phyloP scores from a whole-genome alignment of 1,284 basidiomycete genomes.

The Melampsora larici-populina region DNA sequence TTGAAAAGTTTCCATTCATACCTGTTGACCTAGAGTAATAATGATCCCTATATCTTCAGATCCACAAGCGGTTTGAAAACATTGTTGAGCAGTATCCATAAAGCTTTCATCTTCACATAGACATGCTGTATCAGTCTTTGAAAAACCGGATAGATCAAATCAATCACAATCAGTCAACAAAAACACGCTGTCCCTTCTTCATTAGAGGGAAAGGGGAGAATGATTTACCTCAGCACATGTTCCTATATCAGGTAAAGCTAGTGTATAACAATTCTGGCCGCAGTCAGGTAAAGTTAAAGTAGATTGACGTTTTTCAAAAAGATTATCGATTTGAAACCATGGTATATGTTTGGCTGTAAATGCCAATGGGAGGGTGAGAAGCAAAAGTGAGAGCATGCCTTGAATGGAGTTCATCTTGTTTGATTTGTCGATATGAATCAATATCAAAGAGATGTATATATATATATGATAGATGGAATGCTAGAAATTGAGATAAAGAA shows the following conservation, averaged over 20 bases:
- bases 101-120: background rate
- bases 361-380: no score
- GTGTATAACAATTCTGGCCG: background rate
- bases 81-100: background rate
- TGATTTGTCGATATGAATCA: no score
- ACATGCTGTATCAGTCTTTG: background rate
- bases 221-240: background rate
- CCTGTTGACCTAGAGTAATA: background rate
- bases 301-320: background rate
- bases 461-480: no score
- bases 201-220: background rate
- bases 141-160: background rate
- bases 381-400: no score
- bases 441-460: no score
- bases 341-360: background rate
- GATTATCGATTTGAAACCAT: background rate
- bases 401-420: no score
- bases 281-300: background rate
- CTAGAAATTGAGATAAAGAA: no score
- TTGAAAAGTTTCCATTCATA: background rate
- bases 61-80: background rate
- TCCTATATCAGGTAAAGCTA: background rate
- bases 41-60: background rate
- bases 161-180: background rate
- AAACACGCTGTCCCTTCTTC: background rate